Base-by-base conservation (phyloP, 169 alveolate genomes). In the Plasmodium knowlesi region DNA sequence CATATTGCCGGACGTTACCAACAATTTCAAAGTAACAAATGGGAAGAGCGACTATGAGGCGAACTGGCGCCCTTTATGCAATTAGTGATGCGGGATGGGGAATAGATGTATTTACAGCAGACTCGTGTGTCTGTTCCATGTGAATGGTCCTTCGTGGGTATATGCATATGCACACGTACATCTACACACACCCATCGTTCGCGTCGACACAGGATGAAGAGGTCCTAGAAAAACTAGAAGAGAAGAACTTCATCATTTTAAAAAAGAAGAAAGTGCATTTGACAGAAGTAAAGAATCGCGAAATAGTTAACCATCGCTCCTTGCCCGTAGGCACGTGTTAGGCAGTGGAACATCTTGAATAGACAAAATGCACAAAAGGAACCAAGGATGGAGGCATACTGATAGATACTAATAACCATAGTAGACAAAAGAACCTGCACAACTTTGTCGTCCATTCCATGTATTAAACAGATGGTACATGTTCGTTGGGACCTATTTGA, bases 1-100 rank as follows among this genome's bases (percentile, higher is more conserved):
- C 71, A 89, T 89, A 39, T 73, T 89, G 3, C 94, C 94, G 43
- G 94, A 89, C 72, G 94, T 89, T 43, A 89, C 94, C n/a, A 67
- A 50, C 46, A 70, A 80, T 78, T 71, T 80, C 67, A 89, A 89
- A 89, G 94, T 89, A 89, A 89, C 71, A 89, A 88, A 78, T 28
- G 71, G 72, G 30, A 79, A 46, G 37, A 46, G 83, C 19, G n/a
- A 28, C 37, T 67, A 70, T 83, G 61, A 32, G 30, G 30, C 41
- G 30, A 25, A 85, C 28, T 32, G 16, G 57, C 25, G 57, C 14
- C 9, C 67, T 32, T n/a, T 85, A 30, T 19, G 79, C 8, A 79
- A 79, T 22, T 19, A 79, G 28, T 14, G 73, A 25, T 12, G 30
- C 61, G 6, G 25, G 74, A 37, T 5, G 12, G 28, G 10, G 22